Percentiles rank a stretch among this genome's conserved stretches.
Evolutionary conservation across 2,329 filamentous ascomycete genomes (phyloP).

Genomic region (Hymenoscyphus albidus): DNA sequence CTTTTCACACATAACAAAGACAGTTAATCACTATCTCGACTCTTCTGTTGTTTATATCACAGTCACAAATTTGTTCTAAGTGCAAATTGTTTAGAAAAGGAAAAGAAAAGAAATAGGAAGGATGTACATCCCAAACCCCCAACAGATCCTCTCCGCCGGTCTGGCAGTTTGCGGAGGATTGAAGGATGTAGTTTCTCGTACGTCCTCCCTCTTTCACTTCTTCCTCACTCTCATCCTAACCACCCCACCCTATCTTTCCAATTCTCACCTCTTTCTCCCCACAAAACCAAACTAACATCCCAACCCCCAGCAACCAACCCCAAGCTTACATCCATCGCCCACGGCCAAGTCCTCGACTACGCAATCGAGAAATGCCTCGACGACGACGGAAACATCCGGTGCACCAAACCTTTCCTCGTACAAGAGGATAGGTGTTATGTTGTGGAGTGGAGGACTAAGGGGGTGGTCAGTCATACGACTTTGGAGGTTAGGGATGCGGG

Average conservation of each 20-base stretch:
- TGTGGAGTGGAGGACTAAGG: slow-evolving; percentile 40
- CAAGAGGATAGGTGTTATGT: slow-evolving; percentile 39
- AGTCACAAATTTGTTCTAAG: too few relatives aligned
- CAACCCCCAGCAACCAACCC: slow-evolving; percentile 1
- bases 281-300: slow-evolving; percentile 19
- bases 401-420: slow-evolving; percentile 39
- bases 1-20: too few relatives aligned
- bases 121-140: slow-evolving; percentile 29
- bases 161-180: slow-evolving; percentile 15
- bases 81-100: not conserved
- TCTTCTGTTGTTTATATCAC: too few relatives aligned
- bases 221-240: not conserved
- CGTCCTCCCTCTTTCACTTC: not conserved
- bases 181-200: not conserved
- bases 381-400: slow-evolving; percentile 35
- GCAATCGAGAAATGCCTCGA: slow-evolving; percentile 42
- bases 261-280: slow-evolving; percentile 5
- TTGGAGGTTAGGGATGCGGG: slow-evolving; percentile 39
- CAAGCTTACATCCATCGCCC: slow-evolving; percentile 23
- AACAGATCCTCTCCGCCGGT: slow-evolving; percentile 26
- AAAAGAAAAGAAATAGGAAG: not conserved
- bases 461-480: slow-evolving; percentile 39
- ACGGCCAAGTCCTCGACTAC: slow-evolving; percentile 41
- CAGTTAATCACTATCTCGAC: too few relatives aligned
- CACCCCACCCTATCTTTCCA: not conserved